phyloP scores from a whole-genome alignment of 352 stramenopile species.

The Pythium apleroticum region DNA sequence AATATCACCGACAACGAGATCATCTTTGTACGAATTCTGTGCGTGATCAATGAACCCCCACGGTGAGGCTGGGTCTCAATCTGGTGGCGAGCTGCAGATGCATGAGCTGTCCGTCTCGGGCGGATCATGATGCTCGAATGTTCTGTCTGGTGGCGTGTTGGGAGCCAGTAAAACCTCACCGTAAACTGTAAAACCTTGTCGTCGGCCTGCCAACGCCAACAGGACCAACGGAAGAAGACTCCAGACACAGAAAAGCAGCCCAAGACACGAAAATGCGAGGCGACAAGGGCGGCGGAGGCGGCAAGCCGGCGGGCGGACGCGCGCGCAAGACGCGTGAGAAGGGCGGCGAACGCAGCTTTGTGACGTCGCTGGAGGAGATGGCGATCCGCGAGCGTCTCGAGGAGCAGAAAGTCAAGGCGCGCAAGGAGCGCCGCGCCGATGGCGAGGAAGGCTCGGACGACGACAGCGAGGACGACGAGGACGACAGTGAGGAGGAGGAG shows the following conservation, averaged over 20 bases:
- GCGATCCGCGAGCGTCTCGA: slow-evolving; percentile 68
- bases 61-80: too few species aligned
- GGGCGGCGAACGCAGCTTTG: slow-evolving; percentile 70
- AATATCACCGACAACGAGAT: too few species aligned
- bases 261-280: slow-evolving; percentile 35
- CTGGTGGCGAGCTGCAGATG: too few species aligned
- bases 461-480: slow-evolving; percentile 48
- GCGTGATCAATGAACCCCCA: too few species aligned
- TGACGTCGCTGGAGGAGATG: slow-evolving; percentile 86
- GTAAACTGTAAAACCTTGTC: slow-evolving; percentile 23
- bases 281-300: slow-evolving; percentile 44
- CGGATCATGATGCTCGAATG: slow-evolving; percentile 14
- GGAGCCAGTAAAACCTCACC: slow-evolving; percentile 24
- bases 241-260: slow-evolving; percentile 1
- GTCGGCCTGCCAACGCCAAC: slow-evolving; percentile 16
- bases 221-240: slow-evolving; percentile 13
- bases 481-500: slow-evolving; percentile 43
- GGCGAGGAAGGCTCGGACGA: slow-evolving; percentile 38
- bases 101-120: too few species aligned
- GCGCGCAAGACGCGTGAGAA: slow-evolving; percentile 64
- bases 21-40: too few species aligned
- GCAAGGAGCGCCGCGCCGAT: slow-evolving; percentile 65
- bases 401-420: slow-evolving; percentile 65
- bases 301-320: slow-evolving; percentile 42
- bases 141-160: slow-evolving; percentile 17